Conservation (phyloP, 2,329 filamentous ascomycete genomes). For the Talaromyces marneffei region DNA sequence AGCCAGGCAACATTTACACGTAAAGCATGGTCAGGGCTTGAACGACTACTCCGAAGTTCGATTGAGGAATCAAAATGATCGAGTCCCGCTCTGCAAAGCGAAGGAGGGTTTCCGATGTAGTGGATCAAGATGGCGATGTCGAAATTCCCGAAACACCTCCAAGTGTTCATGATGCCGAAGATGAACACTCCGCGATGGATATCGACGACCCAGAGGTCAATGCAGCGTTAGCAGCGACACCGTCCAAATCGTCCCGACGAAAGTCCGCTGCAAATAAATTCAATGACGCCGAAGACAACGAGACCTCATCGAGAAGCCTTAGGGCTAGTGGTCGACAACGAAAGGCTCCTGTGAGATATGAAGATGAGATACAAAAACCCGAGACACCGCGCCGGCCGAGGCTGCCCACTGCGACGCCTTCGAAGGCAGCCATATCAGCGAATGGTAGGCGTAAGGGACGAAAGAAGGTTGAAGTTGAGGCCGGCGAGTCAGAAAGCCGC, state of each 20-base stretch:
- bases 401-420: conserved; percentile 15
- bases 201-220: conserved; percentile 16
- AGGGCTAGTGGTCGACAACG: conserved; percentile 32
- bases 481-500: conserved; percentile 6
- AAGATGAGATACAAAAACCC: conserved; percentile 19
- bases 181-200: conserved; percentile 13
- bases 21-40: background rate
- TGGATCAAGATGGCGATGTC: conserved; percentile 16
- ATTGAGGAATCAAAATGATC: conserved; percentile 21
- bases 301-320: conserved; percentile 21
- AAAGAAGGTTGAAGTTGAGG: conserved; percentile 11
- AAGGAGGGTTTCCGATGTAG: conserved; percentile 29
- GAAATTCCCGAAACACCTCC: conserved; percentile 15
- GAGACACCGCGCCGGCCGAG: conserved; percentile 19
- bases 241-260: conserved; percentile 22
- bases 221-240: conserved; percentile 13
- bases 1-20: background rate
- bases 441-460: conserved; percentile 22
- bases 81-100: conserved; percentile 32
- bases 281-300: conserved; percentile 12
- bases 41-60: background rate
- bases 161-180: background rate
- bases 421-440: conserved; percentile 18
- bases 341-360: conserved; percentile 29
- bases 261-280: conserved; percentile 18